These are phyloP conservation scores for Tolypocladium capitatum DNA, from an alignment of 2,329 filamentous ascomycete genomes.

Conservation along the genomic window DNA sequence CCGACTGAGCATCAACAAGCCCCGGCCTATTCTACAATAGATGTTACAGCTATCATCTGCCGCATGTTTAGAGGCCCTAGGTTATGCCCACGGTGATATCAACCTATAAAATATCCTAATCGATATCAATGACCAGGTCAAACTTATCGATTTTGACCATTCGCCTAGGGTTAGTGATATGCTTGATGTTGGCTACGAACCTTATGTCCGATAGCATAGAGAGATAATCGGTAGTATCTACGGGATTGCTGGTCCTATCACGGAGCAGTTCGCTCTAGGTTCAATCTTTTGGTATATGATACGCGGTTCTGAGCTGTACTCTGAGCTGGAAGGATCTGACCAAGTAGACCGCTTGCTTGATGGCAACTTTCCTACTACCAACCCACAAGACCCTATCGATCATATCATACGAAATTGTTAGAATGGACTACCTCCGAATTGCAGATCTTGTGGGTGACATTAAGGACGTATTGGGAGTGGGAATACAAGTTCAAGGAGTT, in stretches of 20 bases:
- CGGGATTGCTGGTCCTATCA: constrained; percentile 5
- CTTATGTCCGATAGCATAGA: constrained; percentile 8
- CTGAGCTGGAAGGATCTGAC: constrained; percentile 5
- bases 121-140: constrained; percentile 6
- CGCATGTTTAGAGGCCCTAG: constrained; percentile 4
- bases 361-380: constrained; percentile 2
- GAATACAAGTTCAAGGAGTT: not conserved
- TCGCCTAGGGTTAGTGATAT: constrained; percentile 1
- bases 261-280: constrained; percentile 9
- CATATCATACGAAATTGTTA: constrained; percentile 7
- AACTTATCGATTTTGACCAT: constrained; percentile 10
- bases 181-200: constrained; percentile 9
- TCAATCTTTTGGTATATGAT: constrained; percentile 10
- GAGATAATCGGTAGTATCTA: constrained; percentile 1
- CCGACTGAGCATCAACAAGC: no score
- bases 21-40: no score
- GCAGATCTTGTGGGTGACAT: constrained; percentile 7
- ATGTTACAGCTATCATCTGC: no score
- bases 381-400: constrained; percentile 5
- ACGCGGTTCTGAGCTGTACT: constrained; percentile 6
- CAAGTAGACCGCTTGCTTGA: constrained; percentile 5
- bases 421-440: constrained; percentile 2
- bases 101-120: constrained; percentile 9
- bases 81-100: constrained; percentile 8
- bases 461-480: not conserved